Evolutionary conservation across 2,329 filamentous ascomycete species (phyloP), one percentile per base, ranked within the genome.

Genomic region (Geoglossum cookeanum): DNA sequence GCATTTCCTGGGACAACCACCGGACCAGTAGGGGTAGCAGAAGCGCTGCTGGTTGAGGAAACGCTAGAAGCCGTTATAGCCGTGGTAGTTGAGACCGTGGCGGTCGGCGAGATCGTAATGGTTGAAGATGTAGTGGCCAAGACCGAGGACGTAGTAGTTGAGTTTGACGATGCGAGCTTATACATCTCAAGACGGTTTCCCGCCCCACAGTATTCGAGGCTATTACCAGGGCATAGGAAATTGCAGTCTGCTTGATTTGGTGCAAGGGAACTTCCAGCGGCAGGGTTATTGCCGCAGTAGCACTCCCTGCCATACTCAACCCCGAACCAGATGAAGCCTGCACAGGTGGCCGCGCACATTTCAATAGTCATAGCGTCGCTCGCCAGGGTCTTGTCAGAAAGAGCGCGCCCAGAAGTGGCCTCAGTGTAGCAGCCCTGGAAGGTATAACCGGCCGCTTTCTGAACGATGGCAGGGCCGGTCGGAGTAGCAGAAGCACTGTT

Each of bases 151-250:
- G 54, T 55, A 29, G 54, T 47, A 39, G 54, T 45, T 22, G 32
- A 15, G 3, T 33, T 9, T 15, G 35, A 15, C 11, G 35, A 1
- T 29, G 2, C 6, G 15, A 33, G 8, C 0, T 62, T 69, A n/a
- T 59, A 56, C 49, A 61, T 57, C n/a, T 59, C 48, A 0, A 58
- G 35, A 8, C 59, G 52, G n/a, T 61, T 61, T 1, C 59, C 55
- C 8, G 58, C 44, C 13, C 60, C 58, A 33, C 59, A 58, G 15
- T 57, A 58, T 30, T 61, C 53, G 5, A 58, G 58, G 32, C 60
- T 54, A 47, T 62, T 62, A 27, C 58, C 59, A 3, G 57, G 15
- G 55, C 58, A 61, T 15, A 35, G 22, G 15, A 55, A 30, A 17
- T 22, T 55, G n/a, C 54, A 55, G 33, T 55, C 54, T 15, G 32